Evolutionary conservation across 75 land plant species (phyloP), one percentile per base, ranked within the genome.

Genomic region (Cupressus sempervirens): DNA sequence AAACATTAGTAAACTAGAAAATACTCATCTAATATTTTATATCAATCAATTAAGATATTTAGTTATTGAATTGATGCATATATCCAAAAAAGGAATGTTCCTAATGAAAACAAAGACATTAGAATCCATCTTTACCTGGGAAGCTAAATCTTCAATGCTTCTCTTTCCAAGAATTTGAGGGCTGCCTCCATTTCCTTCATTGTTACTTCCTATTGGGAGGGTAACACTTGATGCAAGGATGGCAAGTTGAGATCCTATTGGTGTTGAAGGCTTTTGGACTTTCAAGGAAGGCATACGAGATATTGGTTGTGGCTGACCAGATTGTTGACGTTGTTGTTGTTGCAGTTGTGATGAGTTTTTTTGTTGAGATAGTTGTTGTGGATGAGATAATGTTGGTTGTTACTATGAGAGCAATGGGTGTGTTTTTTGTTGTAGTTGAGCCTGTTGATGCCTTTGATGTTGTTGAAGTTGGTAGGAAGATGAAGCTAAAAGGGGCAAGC

Each of bases 81-180:
- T 8, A 30, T 32, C 7, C 12, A 65, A 65, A 65, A 65, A 20
- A 23, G n/a, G n/a, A 65, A 18, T 65, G 23, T 70, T 23, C 74
- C 30, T 10, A 20, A 2, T 30, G 13, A 70, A 11, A 70, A 29
- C 32, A 32, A 70, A 32, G 35, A 70, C 32, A 32, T 70, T 32
- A 70, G 35, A 29, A 70, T 70, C 35, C 14, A 70, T 29, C 14
- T 77, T 23, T 77, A 95, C 97, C 93, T 93, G 98, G 14, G 97
- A 85, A 81, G 95, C 97, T 29, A 96, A 84, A 86, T 96, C 97
- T 46, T 93, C 97, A 65, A 96, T 96, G 73, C 92, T 95, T 82
- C 97, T 88, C 88, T 91, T 96, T 40, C 98, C 96, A 68, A 93
- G 93, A 83, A 96, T 88, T 68, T 88, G 92, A 86, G 88, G 92